A percentile compares a stretch with the other conserved stretches of the same genome.
These are phyloP conservation scores for Fusarium sulawesiense DNA, from an alignment of 2,329 filamentous ascomycete species.

Conservation along the genomic window DNA sequence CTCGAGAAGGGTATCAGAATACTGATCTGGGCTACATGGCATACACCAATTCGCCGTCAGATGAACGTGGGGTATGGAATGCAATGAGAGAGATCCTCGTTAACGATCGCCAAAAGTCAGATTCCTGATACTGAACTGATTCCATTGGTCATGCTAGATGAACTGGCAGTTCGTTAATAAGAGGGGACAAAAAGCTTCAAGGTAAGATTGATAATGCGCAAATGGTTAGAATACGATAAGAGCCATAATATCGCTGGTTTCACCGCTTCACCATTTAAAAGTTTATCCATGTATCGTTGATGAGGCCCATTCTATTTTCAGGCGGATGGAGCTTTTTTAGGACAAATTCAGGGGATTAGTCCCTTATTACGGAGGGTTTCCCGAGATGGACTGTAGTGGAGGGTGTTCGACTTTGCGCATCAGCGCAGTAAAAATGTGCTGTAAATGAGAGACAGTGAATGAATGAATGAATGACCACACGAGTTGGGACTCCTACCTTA, in stretches of 20 bases:
- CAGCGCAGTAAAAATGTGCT: slow-evolving; percentile 14
- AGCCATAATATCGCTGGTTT: slow-evolving; percentile 15
- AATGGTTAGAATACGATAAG: slow-evolving; percentile 18
- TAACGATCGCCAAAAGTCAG: slow-evolving; percentile 7
- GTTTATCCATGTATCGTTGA: slow-evolving; percentile 8
- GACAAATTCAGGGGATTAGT: slow-evolving; percentile 21
- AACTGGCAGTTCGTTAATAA: background rate
- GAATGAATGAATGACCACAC: slow-evolving; percentile 19
- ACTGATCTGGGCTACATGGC: background rate
- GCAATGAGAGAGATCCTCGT: slow-evolving; percentile 1
- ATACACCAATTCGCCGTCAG: background rate
- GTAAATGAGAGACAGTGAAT: background rate
- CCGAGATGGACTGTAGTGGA: background rate
- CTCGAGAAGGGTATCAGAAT: background rate
- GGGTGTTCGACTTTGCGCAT: slow-evolving; percentile 3
- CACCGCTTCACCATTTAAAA: slow-evolving; percentile 20
- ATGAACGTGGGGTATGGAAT: slow-evolving; percentile 8
- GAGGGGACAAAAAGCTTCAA: background rate
- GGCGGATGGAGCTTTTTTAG: slow-evolving; percentile 4
- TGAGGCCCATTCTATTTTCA: slow-evolving; percentile 17
- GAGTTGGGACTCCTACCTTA: slow-evolving; percentile 15
- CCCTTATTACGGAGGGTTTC: slow-evolving; percentile 4
- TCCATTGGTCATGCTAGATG: background rate
- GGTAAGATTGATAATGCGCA: slow-evolving; percentile 1
- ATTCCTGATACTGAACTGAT: background rate